Evolutionary conservation across 352 stramenopile genomes (phyloP), one percentile per base, ranked within the genome.

Genomic region (Phytophthora chlamydospora): DNA sequence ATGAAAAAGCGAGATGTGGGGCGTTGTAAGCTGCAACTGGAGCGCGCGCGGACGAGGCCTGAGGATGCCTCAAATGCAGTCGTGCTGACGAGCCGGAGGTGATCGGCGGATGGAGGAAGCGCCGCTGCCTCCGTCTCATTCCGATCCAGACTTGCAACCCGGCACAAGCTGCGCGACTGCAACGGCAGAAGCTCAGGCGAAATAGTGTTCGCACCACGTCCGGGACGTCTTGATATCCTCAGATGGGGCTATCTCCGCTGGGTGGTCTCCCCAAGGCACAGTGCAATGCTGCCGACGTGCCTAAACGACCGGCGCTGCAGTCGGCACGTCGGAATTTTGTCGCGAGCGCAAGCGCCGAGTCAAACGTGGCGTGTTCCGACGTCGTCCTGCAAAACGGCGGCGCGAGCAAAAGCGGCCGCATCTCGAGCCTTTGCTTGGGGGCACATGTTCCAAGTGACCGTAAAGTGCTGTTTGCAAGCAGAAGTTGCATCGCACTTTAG

Each of bases 1-100:
- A 54, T 61, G 55, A 39, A 61, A 47, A 70, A 70, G 40, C 45
- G 53, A 35, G 61, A 65, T 65, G 54, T 62, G 52, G 33, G n/a
- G n/a, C 27, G 52, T 53, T 56, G 51, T 34, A 57, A 38, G 17
- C 24, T 63, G 40, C 36, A 56, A 56, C 13, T 19, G 14, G 21
- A 44, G 21, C 9, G 19, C 16, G 40, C 14, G 42, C 31, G 33
- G 48, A 53, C 32, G 27, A 31, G 24, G 17, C 27, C 31, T 17
- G 39, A 14, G 34, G 17, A 8, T 38, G 58, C 27, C 27, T 19
- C 13, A 10, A 17, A 13, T 4, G 19, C 21, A 1, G 24, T 41
- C 40, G 58, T 44, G n/a, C 3, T 48, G 46, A 17, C 38, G 33
- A 47, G 57, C 32, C 14, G 31, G 32, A 29, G 17, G 14, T 33